Conservation (phyloP, 441 rosid species). For the Pelargonium citronellum region DNA sequence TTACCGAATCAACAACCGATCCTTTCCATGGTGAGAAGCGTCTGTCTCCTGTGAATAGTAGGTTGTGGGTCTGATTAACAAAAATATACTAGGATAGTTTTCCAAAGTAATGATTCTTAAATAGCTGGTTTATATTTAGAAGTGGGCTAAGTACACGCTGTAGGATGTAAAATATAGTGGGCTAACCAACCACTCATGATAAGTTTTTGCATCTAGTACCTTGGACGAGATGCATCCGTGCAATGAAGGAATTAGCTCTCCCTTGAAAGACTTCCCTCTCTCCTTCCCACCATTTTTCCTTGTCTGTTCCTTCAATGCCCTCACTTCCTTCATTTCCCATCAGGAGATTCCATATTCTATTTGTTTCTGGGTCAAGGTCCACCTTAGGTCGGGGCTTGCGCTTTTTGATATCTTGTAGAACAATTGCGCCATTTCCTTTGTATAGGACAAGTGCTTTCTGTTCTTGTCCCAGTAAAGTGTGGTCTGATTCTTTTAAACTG, state of each 20-base stretch:
- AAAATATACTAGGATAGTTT: background rate
- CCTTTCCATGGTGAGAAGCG: constrained; percentile 98
- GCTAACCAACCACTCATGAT: constrained; percentile 10
- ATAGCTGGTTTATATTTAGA: too few species aligned
- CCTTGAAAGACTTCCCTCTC: constrained; percentile 74
- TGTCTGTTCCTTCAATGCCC: constrained; percentile 41
- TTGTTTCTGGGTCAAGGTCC: constrained; percentile 83
- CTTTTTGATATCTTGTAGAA: constrained; percentile 52
- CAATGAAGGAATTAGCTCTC: constrained; percentile 85
- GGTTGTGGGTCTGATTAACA: constrained; percentile 13
- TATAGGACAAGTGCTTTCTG: constrained; percentile 57
- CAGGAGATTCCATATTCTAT: constrained; percentile 75
- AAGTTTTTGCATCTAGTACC: constrained; percentile 39
- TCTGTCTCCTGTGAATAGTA: constrained; percentile 74
- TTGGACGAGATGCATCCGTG: constrained; percentile 96
- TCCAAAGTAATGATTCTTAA: background rate
- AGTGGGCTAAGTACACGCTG: background rate
- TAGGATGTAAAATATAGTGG: constrained; percentile 9
- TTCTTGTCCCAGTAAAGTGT: constrained; percentile 23
- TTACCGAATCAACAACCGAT: constrained; percentile 92
- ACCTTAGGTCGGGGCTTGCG: constrained; percentile 75
- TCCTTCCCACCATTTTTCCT: constrained; percentile 79
- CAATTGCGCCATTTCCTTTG: constrained; percentile 47
- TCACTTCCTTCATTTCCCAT: constrained; percentile 68
- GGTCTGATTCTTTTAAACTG: constrained; percentile 32